These are phyloP conservation scores for Prunus salicina DNA, from an alignment of 306 rosid genomes.

Conservation along the genomic window DNA sequence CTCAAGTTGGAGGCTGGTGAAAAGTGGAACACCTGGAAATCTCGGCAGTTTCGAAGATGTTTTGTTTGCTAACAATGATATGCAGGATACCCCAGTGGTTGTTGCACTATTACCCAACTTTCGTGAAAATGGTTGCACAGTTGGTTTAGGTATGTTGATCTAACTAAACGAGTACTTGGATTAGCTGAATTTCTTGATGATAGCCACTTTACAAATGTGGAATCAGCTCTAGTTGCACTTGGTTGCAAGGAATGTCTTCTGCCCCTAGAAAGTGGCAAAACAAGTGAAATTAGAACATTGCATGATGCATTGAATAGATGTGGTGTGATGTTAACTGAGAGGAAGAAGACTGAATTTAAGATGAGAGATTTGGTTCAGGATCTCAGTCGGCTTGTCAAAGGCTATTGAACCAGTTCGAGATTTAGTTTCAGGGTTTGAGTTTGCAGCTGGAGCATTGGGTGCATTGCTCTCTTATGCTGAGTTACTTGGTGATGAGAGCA, in stretches of 20 bases:
- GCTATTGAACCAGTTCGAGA: slow-evolving; percentile 84
- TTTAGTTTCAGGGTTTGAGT: slow-evolving; percentile 81
- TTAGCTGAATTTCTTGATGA: slow-evolving; percentile 91
- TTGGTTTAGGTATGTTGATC: slow-evolving; percentile 84
- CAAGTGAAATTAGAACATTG: slow-evolving; percentile 56
- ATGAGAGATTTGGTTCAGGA: slow-evolving; percentile 85
- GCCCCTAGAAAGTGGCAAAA: slow-evolving; percentile 61
- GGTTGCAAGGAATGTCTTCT: slow-evolving; percentile 96
- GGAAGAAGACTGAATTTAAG: slow-evolving; percentile 84
- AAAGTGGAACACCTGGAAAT: slow-evolving; percentile 96
- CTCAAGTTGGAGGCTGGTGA: slow-evolving; percentile 77
- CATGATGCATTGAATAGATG: slow-evolving; percentile 72
- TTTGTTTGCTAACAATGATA: slow-evolving; percentile 91
- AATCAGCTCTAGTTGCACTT: slow-evolving; percentile 89
- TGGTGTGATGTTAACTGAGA: slow-evolving; percentile 87
- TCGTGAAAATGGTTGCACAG: slow-evolving; percentile 72
- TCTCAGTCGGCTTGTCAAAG: slow-evolving; percentile 90
- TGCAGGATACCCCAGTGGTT: slow-evolving; percentile 93
- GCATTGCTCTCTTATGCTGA: slow-evolving; percentile 84
- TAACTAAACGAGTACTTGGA: slow-evolving; percentile 82
- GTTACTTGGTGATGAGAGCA: slow-evolving; percentile 85
- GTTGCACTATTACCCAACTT: slow-evolving; percentile 67
- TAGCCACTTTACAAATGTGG: slow-evolving; percentile 84
- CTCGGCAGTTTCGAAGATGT: slow-evolving; percentile 85
- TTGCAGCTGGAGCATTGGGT: slow-evolving; percentile 87